phyloP scores from a whole-genome alignment of 345 rosid species.

The Gossypium thurberi region DNA sequence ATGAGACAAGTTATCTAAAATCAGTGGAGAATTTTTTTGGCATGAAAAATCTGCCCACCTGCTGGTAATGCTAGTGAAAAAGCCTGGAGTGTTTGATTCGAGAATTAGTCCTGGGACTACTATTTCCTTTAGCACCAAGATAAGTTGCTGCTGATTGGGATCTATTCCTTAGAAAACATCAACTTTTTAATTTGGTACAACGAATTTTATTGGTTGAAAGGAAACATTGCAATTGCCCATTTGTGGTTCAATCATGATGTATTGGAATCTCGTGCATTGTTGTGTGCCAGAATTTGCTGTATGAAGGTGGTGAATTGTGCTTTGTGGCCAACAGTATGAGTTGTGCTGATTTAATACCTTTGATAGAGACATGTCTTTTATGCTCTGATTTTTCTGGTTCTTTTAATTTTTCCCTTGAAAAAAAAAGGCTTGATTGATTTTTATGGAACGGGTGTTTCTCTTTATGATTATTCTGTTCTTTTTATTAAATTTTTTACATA shows the following conservation, averaged over 20 bases:
- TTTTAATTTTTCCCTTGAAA: conserved; percentile 3
- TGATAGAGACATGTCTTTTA: conserved; percentile 41
- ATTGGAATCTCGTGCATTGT: conserved; percentile 38
- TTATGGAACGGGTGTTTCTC: conserved; percentile 24
- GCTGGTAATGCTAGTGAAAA: conserved; percentile 16
- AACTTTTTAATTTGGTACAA: background rate
- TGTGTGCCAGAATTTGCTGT: conserved; percentile 30
- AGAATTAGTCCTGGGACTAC: conserved; percentile 20
- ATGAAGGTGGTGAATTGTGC: conserved; percentile 47
- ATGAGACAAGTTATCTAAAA: conserved; percentile 15
- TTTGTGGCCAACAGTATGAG: conserved; percentile 46
- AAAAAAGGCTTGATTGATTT: conserved; percentile 28
- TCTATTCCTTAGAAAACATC: conserved; percentile 31
- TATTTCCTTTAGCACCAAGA: conserved; percentile 28
- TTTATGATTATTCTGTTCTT: conserved; percentile 17
- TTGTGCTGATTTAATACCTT: conserved; percentile 44
- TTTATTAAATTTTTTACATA: background rate
- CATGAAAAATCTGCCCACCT: conserved; percentile 15
- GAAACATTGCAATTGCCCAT: conserved; percentile 23
- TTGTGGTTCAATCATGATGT: conserved; percentile 33
- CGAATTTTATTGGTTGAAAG: conserved; percentile 7
- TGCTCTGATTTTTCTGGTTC: conserved; percentile 22
- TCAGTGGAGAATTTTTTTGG: conserved; percentile 20
- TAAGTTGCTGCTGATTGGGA: conserved; percentile 33
- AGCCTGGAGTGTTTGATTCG: conserved; percentile 19